A percentile compares a stretch with the other conserved stretches of the same genome.
Conservation (phyloP, 78 protist genomes). For the Carpediemonas membranifera region DNA sequence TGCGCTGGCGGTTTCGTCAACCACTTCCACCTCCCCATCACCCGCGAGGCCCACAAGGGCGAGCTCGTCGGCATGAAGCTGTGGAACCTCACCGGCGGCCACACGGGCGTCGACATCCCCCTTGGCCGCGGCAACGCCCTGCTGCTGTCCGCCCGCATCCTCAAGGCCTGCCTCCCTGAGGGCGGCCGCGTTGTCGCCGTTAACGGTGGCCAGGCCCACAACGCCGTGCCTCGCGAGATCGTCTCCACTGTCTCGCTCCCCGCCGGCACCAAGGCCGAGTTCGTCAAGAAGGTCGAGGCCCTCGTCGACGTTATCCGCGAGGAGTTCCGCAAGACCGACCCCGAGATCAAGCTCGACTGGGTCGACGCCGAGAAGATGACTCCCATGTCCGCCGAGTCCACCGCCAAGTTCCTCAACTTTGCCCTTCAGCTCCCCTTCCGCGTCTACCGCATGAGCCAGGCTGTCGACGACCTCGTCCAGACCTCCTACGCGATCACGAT, state of each 20-base stretch:
- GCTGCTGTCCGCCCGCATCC: background rate
- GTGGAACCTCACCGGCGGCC: slow-evolving; percentile 38
- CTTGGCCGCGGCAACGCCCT: slow-evolving; percentile 16
- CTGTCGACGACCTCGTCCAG: slow-evolving; percentile 24
- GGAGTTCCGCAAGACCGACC: background rate
- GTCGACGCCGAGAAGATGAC: background rate
- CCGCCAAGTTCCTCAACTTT: slow-evolving; percentile 3
- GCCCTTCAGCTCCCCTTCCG: slow-evolving; percentile 19
- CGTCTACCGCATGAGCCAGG: slow-evolving; percentile 9
- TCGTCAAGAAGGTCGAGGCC: background rate
- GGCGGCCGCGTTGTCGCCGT: background rate
- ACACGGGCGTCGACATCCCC: slow-evolving; percentile 40
- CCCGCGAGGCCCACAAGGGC: background rate
- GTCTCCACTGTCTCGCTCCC: background rate
- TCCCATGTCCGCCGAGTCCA: slow-evolving; percentile 6
- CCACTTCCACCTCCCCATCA: no score
- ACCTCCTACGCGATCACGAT: slow-evolving; percentile 5
- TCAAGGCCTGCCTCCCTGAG: slow-evolving; percentile 1
- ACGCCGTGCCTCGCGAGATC: slow-evolving; percentile 1
- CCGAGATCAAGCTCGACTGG: background rate
- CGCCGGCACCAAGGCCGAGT: background rate
- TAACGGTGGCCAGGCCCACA: background rate
- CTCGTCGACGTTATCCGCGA: background rate
- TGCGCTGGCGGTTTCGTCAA: slow-evolving; percentile 36
- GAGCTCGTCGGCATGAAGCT: background rate